Conservation (phyloP, 2,329 filamentous ascomycete species). For the Sphaerulina vaccinii region DNA sequence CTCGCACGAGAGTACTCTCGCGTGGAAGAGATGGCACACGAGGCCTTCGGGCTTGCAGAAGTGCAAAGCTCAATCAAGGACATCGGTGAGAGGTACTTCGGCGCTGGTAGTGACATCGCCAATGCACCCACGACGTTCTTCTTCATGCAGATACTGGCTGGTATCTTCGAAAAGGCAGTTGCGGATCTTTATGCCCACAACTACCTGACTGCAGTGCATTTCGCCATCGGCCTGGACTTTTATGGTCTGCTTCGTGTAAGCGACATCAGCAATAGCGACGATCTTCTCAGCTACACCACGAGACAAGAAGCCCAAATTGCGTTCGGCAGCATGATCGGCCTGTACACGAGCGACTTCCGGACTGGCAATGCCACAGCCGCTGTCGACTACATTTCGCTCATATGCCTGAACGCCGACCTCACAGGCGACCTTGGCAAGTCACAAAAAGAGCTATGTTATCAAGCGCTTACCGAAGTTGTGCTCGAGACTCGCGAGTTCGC, state of each 20-base stretch:
- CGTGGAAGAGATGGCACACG: conserved; percentile 60
- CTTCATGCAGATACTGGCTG: conserved; percentile 83
- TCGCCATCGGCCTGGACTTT: conserved; percentile 82
- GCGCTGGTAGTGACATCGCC: conserved; percentile 74
- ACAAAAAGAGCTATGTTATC: conserved; percentile 81
- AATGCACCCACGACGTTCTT: conserved; percentile 88
- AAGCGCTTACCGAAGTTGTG: conserved; percentile 88
- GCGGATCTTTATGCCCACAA: conserved; percentile 89
- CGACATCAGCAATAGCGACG: conserved; percentile 71
- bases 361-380: conserved; percentile 85
- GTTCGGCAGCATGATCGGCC: conserved; percentile 88
- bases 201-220: conserved; percentile 91
- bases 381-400: conserved; percentile 86
- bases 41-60: conserved; percentile 62
- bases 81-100: conserved; percentile 88
- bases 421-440: conserved; percentile 70
- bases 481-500: conserved; percentile 97
- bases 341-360: conserved; percentile 95
- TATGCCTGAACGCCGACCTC: conserved; percentile 87
- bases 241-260: conserved; percentile 87
- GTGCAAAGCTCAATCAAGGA: conserved; percentile 80
- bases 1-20: conserved; percentile 62
- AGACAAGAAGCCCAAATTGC: conserved; percentile 78
- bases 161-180: conserved; percentile 91
- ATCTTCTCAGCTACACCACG: conserved; percentile 65